These are phyloP conservation scores for Camellia sinensis DNA, from an alignment of 148 eudicot species.

Conservation along the genomic window DNA sequence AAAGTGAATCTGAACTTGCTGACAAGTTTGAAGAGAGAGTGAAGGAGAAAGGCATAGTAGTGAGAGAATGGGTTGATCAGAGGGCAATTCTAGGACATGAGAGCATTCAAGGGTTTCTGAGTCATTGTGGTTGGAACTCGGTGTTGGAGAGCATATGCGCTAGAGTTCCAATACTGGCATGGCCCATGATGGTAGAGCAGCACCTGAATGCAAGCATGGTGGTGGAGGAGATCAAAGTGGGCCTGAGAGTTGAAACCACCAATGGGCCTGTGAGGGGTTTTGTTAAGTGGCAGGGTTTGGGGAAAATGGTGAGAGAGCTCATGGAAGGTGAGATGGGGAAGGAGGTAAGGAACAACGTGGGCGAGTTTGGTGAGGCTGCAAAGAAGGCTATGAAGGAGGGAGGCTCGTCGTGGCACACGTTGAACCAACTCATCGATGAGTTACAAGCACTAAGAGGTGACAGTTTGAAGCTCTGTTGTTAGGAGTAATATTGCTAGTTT, in stretches of 20 bases:
- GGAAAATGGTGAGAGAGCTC: conserved; percentile 41
- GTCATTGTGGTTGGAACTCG: conserved; percentile 92
- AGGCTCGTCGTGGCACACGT: conserved; percentile 58
- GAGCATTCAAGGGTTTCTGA: conserved; percentile 49
- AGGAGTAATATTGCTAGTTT: neutral
- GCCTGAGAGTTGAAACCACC: conserved; percentile 47
- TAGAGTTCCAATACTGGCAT: conserved; percentile 57
- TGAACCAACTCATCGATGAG: conserved; percentile 44
- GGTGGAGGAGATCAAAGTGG: conserved; percentile 60
- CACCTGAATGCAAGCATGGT: conserved; percentile 66
- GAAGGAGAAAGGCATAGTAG: conserved; percentile 50
- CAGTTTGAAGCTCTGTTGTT: neutral
- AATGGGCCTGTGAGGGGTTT: conserved; percentile 57
- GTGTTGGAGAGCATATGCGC: conserved; percentile 62
- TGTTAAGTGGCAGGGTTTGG: conserved; percentile 45
- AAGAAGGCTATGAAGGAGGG: conserved; percentile 47
- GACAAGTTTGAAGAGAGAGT: conserved; percentile 45
- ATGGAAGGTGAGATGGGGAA: conserved; percentile 65
- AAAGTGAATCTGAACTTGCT: conserved; percentile 21
- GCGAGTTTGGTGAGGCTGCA: conserved; percentile 38
- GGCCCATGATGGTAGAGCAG: conserved; percentile 86
- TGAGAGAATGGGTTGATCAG: conserved; percentile 73
- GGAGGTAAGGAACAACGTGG: conserved; percentile 37
- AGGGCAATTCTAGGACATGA: conserved; percentile 45
- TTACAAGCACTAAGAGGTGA: neutral